These are phyloP conservation scores for Trametes hirsuta DNA, from an alignment of 1,284 basidiomycete species.

Conservation along the genomic window DNA sequence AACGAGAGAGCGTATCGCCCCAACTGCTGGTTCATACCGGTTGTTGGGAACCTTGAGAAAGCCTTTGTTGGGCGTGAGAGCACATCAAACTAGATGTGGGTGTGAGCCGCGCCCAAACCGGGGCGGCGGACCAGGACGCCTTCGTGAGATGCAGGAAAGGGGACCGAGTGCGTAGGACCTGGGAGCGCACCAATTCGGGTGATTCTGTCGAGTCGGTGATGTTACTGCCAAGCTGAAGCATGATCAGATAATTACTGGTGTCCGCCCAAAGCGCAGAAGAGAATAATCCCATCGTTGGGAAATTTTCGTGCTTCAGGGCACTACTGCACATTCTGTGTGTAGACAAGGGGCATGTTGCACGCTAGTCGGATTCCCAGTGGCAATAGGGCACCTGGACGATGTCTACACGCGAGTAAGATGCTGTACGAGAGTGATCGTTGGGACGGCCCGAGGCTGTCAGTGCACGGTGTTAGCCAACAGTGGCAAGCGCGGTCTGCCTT, in stretches of 20 bases:
- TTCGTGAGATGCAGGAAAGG: neutral
- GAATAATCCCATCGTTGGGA: too few relatives aligned
- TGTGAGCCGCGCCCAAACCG: neutral
- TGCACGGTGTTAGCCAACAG: too few relatives aligned
- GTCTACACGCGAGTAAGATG: too few relatives aligned
- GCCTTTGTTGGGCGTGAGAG: neutral
- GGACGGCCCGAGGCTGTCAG: too few relatives aligned
- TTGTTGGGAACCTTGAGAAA: slow-evolving; percentile 5
- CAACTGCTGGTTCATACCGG: neutral
- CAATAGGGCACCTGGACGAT: too few relatives aligned
- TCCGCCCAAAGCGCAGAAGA: too few relatives aligned
- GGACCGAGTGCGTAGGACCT: neutral
- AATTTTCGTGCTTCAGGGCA: too few relatives aligned
- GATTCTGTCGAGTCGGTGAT: neutral
- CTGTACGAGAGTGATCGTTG: too few relatives aligned
- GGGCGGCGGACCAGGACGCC: neutral
- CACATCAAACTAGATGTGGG: neutral
- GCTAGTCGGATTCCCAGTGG: too few relatives aligned
- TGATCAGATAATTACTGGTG: neutral
- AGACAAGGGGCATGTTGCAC: too few relatives aligned
- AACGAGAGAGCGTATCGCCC: slow-evolving; percentile 1
- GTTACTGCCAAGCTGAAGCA: neutral
- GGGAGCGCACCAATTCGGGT: neutral
- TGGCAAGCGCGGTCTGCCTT: too few relatives aligned
- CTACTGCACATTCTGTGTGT: too few relatives aligned